phyloP scores from a whole-genome alignment of 805 yeast genomes.

The Saturnispora serradocipensis region DNA sequence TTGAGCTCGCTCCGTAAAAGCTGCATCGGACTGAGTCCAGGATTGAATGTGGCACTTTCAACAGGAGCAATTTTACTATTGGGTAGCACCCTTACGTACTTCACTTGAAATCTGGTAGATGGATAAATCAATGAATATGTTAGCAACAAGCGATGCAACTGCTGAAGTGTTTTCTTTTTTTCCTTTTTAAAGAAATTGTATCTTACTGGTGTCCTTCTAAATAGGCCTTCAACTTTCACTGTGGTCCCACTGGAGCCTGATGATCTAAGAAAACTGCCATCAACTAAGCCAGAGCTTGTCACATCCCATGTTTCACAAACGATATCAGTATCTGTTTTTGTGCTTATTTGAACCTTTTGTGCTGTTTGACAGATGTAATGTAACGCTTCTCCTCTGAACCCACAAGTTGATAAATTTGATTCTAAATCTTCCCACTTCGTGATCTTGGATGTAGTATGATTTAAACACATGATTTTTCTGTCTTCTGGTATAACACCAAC shows the following conservation, averaged over 20 bases:
- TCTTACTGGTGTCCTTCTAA: constrained; percentile 28
- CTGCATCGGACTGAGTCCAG: constrained; percentile 8
- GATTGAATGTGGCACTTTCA: constrained; percentile 10
- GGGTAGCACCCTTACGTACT: constrained; percentile 14
- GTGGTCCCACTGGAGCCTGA: constrained; percentile 31
- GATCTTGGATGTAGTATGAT: constrained; percentile 37
- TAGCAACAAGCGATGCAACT: constrained; percentile 19
- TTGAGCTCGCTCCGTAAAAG: constrained; percentile 14
- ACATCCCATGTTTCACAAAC: constrained; percentile 32
- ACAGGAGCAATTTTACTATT: constrained; percentile 12
- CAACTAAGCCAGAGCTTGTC: constrained; percentile 21
- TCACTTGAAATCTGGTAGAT: constrained; percentile 26
- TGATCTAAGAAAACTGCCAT: constrained; percentile 14
- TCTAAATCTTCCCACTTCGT: constrained; percentile 23
- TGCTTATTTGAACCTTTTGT: constrained; percentile 24
- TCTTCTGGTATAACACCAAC: constrained; percentile 27
- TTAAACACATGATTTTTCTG: constrained; percentile 28
- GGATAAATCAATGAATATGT: constrained; percentile 27
- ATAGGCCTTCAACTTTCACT: constrained; percentile 25
- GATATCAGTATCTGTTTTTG: constrained; percentile 25
- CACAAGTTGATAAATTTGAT: constrained; percentile 27
- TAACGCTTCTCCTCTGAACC: constrained; percentile 45
- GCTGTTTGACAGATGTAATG: constrained; percentile 28
- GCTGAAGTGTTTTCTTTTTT: constrained; percentile 18
- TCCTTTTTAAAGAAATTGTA: constrained; percentile 23